Conservation (phyloP, 352 stramenopile species). For the Phytophthora vignae region DNA sequence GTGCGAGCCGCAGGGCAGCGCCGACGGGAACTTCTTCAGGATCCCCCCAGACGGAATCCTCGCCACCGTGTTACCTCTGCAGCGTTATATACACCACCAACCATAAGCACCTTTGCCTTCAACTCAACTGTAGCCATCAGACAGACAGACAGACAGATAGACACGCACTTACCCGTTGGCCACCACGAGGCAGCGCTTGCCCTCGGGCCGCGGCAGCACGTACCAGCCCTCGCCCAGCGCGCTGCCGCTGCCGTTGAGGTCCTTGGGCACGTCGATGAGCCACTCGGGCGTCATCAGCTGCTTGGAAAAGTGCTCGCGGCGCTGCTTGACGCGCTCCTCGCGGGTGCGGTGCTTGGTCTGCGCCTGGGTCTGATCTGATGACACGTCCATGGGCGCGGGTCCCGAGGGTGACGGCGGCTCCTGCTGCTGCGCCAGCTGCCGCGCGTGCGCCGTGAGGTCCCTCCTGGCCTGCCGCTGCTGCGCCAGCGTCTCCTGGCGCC, state of each 20-base stretch:
- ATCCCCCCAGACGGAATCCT: constrained; percentile 81
- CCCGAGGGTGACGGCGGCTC: constrained; percentile 30
- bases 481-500: constrained; percentile 65
- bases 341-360: constrained; percentile 65
- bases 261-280: constrained; percentile 86
- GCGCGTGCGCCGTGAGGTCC: constrained; percentile 83
- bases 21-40: constrained; percentile 89
- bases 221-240: constrained; percentile 87
- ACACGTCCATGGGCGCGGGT: constrained; percentile 41
- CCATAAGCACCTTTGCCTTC: no score
- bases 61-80: constrained; percentile 80
- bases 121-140: no score
- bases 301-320: constrained; percentile 76
- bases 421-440: constrained; percentile 57
- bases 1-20: constrained; percentile 81
- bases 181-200: constrained; percentile 91
- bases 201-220: constrained; percentile 91
- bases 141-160: neutral
- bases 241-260: constrained; percentile 85
- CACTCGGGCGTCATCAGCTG: constrained; percentile 92
- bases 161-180: constrained; percentile 66
- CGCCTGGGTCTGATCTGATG: neutral
- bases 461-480: constrained; percentile 79
- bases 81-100: neutral
- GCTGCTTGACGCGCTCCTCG: constrained; percentile 80